phyloP scores from a whole-genome alignment of 164 flowering plant species.

The Tinospora cordifolia region DNA sequence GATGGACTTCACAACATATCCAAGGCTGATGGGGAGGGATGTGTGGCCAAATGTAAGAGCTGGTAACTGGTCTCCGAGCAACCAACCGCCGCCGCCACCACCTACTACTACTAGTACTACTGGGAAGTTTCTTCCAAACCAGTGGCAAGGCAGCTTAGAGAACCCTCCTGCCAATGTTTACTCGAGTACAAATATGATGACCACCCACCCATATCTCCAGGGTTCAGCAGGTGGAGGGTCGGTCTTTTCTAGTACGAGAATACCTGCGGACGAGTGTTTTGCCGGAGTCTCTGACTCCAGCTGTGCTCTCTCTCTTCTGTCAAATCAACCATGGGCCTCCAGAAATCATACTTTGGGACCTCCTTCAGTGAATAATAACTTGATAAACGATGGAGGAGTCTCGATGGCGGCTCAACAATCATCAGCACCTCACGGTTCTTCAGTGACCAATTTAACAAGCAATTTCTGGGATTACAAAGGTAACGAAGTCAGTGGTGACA shows the following conservation, averaged over 20 bases:
- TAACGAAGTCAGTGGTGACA: conserved; percentile 24
- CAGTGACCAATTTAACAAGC: conserved; percentile 25
- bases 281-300: conserved; percentile 57
- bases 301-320: conserved; percentile 99
- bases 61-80: conserved; percentile 30
- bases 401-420: conserved; percentile 34
- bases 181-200: background rate
- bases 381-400: conserved; percentile 24
- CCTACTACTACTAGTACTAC: conserved; percentile 14
- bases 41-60: conserved; percentile 39
- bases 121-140: conserved; percentile 33
- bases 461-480: conserved; percentile 45
- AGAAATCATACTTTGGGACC: conserved; percentile 34
- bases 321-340: conserved; percentile 64
- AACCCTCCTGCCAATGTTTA: conserved; percentile 32
- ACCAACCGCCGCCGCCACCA: conserved; percentile 8
- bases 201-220: conserved; percentile 29
- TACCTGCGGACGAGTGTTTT: conserved; percentile 47
- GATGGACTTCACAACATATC: conserved; percentile 57
- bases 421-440: conserved; percentile 25
- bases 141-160: conserved; percentile 43
- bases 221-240: conserved; percentile 36
- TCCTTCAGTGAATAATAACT: conserved; percentile 23
- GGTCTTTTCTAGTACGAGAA: conserved; percentile 30
- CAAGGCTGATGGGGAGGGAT: conserved; percentile 34